Base-by-base conservation (phyloP, 371 early-diverging fungal genomes). In the Mortierella sp. region DNA sequence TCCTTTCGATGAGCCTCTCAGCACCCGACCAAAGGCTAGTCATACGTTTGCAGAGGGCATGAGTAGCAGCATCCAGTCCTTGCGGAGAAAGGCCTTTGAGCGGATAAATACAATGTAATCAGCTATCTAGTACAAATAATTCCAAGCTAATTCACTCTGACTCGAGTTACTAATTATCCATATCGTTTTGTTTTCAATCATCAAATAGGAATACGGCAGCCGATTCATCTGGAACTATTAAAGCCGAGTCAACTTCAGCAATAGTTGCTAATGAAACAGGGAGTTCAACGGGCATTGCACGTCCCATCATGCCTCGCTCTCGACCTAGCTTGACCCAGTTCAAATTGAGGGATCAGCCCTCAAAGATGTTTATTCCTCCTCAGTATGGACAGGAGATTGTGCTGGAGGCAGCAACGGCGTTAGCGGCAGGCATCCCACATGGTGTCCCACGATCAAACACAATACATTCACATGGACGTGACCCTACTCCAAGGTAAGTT, bases 11-110 rank as follows among this genome's bases (percentile, higher is more conserved):
- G 72, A 54, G 13, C 63, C 67, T 12, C 23, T 66, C 32, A 62
- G 28, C 34, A 66, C 23, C 23, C 43, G 66, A 4, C 56, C 54
- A 2, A 26, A 37, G 29, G 70, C 67, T 29, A 70, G 76, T 4
- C 76, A 76, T 32, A 70, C 76, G 2, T 76, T 70, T 66, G 76
- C 70, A 32, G 76, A 76, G 37, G 67, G 76, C 43, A 76, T 76
- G 70, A 42, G 22, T n/a, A 43, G 47, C 4, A 66, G 63, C 31
- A 43, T 70, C 17, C 70, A 58, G 45, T 70, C 70, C 12, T 58
- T 76, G 6, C 76, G 76, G 12, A 64, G 58, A 56, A 70, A 60
- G 37, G 67, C 66, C 22, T 56, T 70, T 15, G 66, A 76, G 7
- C 62, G 76, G 19, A 70, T 57, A 29, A 61, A 76, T 32, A 51